Conservation (phyloP, 192 early-diverging fungal genomes). For the Coemansia sp. region DNA sequence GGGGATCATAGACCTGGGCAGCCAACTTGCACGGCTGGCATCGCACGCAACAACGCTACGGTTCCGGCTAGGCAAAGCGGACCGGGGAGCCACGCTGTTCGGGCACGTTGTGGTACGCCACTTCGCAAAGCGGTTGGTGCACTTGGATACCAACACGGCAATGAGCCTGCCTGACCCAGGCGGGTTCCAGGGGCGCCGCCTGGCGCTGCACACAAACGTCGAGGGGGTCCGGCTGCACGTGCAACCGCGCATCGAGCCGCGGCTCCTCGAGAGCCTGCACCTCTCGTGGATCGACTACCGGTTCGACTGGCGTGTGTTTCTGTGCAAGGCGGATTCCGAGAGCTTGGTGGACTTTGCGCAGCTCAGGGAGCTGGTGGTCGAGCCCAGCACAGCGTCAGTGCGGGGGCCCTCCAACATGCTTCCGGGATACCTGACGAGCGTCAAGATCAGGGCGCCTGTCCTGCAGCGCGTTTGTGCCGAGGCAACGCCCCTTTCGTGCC, state of each 20-base stretch:
- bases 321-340: background rate
- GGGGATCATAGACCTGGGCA: background rate
- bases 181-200: background rate
- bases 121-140: background rate
- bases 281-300: background rate
- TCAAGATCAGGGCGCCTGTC: background rate
- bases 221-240: background rate
- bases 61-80: background rate
- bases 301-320: slow-evolving; percentile 10
- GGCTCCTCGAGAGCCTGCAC: background rate
- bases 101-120: background rate
- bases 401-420: background rate
- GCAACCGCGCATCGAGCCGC: background rate
- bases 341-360: background rate
- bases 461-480: background rate
- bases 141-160: background rate
- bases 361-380: background rate
- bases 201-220: background rate
- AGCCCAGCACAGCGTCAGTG: background rate
- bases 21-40: background rate
- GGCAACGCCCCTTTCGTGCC: background rate
- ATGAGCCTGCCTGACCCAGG: background rate
- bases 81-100: background rate
- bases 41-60: background rate
- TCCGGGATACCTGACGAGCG: background rate